Conservation (phyloP, 257 asterid genomes). For the Salvia splendens region DNA sequence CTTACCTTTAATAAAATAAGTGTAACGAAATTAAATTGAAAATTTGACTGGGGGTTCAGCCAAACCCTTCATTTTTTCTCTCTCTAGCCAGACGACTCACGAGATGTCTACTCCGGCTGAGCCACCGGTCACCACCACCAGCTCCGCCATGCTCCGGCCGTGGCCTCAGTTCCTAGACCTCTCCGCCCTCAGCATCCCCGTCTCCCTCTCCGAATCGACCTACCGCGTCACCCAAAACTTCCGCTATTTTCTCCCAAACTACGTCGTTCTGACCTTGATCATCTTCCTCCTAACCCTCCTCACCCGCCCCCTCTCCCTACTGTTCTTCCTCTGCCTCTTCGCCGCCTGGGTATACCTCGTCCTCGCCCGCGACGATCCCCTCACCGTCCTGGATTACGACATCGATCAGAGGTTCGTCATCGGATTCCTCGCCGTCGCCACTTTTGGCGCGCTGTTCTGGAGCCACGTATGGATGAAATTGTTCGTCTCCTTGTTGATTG, state of each 20-base stretch:
- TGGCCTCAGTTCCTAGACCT: conserved; percentile 64
- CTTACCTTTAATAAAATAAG: too few relatives aligned
- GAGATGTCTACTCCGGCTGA: conserved; percentile 41
- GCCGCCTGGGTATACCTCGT: conserved; percentile 50
- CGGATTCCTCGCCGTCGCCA: conserved; percentile 50
- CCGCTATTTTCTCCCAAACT: conserved; percentile 71
- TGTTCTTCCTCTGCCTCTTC: conserved; percentile 61
- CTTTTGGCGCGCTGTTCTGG: conserved; percentile 60
- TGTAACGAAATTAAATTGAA: not conserved
- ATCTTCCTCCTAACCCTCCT: conserved; percentile 65
- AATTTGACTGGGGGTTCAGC: not conserved
- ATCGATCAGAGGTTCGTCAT: conserved; percentile 54
- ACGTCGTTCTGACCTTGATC: conserved; percentile 48
- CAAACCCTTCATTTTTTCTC: conserved; percentile 12
- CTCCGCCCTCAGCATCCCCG: conserved; percentile 66
- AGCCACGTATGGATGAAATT: conserved; percentile 63
- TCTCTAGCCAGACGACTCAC: conserved; percentile 22
- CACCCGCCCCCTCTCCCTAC: conserved; percentile 58
- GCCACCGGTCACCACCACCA: conserved; percentile 43
- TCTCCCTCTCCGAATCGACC: conserved; percentile 80
- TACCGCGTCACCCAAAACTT: conserved; percentile 73
- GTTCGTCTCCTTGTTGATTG: conserved; percentile 48
- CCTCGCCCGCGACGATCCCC: conserved; percentile 56
- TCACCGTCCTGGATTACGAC: conserved; percentile 53
- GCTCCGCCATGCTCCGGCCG: conserved; percentile 62